Evolutionary conservation across 163 green algal species (phyloP), one percentile per base, ranked within the genome.

Genomic region (Scenedesmus sp.): DNA sequence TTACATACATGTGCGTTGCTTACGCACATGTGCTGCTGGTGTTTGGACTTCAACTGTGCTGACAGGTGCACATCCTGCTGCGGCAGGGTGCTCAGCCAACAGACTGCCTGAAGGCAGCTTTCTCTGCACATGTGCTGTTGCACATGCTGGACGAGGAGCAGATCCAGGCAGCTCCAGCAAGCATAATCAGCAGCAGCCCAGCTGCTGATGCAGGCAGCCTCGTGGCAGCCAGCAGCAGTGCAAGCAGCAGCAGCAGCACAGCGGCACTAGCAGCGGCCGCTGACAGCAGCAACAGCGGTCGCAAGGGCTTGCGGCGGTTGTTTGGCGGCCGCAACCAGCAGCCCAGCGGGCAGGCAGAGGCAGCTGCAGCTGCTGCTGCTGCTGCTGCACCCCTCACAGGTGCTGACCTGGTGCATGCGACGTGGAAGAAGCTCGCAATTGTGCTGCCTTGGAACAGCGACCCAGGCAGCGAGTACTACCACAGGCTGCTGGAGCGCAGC

Each of bases 1-100:
- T 49, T 13, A 24, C 46, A n/a, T 46, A 26, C 26, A 20, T 61
- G 37, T 86, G 80, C 12, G 12, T 22, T 33, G 43, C 13, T 56
- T 18, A n/a, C n/a, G n/a, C n/a, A n/a, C n/a, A n/a, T 89, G 6
- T 40, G 4, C 46, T 90, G 85, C n/a, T 44, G 81, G 44, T 42
- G 81, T 5, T 0, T 44, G 72, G n/a, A 33, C 49, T 49, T 15
- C 37, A 24, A n/a, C n/a, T n/a, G 35, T 93, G 43, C n/a, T 30
- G 13, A 90, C 26, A 97, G 93, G 94, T 91, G 30, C 96, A 97
- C 68, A 93, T 97, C n/a, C 53, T 98, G 90, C 92, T 98, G 16
- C 89, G 90, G 40, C 65, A 97, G 61, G 96, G 94, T 16, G 96
- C 93, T 35, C 87, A 43, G 30, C 59, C 43, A 2, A 61, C 80